A percentile compares a stretch with the other conserved stretches of the same genome.
These are phyloP conservation scores for Cardamine occulta DNA, from an alignment of 345 rosid genomes.

Conservation along the genomic window DNA sequence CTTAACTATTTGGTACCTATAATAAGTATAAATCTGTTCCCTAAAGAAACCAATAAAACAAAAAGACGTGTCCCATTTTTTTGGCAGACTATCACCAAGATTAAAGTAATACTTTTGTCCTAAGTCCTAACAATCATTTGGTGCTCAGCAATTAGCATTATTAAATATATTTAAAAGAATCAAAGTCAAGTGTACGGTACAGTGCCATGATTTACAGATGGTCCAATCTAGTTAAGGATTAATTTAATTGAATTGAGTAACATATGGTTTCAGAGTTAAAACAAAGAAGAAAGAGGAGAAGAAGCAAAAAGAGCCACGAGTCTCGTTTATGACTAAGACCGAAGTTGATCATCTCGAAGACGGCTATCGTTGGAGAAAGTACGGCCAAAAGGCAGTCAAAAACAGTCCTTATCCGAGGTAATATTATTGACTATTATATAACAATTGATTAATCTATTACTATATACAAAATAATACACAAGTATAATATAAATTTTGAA, in stretches of 20 bases:
- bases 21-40: not conserved
- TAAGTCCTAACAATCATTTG: slow-evolving; percentile 24
- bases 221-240: slow-evolving; percentile 9
- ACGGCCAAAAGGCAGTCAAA: slow-evolving; percentile 86
- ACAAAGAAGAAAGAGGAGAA: slow-evolving; percentile 64
- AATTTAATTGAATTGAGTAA: slow-evolving; percentile 14
- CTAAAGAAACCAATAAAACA: slow-evolving; percentile 17
- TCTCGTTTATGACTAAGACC: slow-evolving; percentile 82
- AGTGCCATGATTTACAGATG: slow-evolving; percentile 2
- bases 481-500: not conserved
- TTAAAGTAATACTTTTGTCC: slow-evolving; percentile 7
- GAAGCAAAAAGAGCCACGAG: slow-evolving; percentile 62
- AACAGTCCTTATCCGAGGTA: slow-evolving; percentile 82
- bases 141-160: slow-evolving; percentile 11
- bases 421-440: not conserved
- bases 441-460: too few relatives aligned
- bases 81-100: slow-evolving; percentile 15
- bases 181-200: slow-evolving; percentile 34
- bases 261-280: slow-evolving; percentile 47
- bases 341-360: slow-evolving; percentile 86
- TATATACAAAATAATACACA: not conserved
- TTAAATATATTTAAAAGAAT: slow-evolving; percentile 20
- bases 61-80: not conserved
- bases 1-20: not conserved
- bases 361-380: slow-evolving; percentile 87